Conservation (phyloP, 257 asterid species). For the Plantago ovata region DNA sequence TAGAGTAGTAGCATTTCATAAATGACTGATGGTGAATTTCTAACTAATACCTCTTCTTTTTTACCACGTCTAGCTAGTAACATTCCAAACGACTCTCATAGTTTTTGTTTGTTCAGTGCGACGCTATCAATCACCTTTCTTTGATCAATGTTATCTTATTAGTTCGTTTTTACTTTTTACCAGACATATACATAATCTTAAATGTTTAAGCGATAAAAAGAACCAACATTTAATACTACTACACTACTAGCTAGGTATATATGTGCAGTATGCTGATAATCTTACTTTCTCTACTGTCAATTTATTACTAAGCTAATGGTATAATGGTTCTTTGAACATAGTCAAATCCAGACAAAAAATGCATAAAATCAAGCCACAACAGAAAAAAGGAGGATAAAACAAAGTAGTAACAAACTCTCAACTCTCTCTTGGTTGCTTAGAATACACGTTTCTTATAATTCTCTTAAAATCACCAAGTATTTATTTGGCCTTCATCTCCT, state of each 20-base stretch:
- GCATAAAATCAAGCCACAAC: conserved; percentile 33
- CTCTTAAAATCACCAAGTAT: conserved; percentile 17
- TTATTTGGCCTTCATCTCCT: conserved; percentile 23
- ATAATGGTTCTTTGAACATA: conserved; percentile 36
- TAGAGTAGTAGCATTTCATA: no score
- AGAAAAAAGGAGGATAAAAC: conserved; percentile 20
- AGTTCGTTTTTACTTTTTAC: no score
- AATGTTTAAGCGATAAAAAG: no score
- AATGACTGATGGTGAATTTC: no score
- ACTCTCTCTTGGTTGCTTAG: conserved; percentile 31
- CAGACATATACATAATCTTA: no score
- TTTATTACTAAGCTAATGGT: conserved; percentile 24
- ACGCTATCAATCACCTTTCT: no score
- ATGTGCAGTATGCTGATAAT: background rate
- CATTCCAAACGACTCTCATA: no score
- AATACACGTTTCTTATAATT: conserved; percentile 44
- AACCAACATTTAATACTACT: background rate
- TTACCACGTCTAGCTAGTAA: no score
- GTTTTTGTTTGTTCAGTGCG: no score
- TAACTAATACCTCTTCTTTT: no score
- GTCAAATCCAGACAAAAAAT: conserved; percentile 37
- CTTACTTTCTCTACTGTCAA: conserved; percentile 2
- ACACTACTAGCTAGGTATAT: background rate
- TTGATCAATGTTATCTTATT: no score
- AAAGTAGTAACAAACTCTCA: conserved; percentile 25